Conservation (phyloP, 106 monocot genomes). For the Dendrobium chrysotoxum region DNA sequence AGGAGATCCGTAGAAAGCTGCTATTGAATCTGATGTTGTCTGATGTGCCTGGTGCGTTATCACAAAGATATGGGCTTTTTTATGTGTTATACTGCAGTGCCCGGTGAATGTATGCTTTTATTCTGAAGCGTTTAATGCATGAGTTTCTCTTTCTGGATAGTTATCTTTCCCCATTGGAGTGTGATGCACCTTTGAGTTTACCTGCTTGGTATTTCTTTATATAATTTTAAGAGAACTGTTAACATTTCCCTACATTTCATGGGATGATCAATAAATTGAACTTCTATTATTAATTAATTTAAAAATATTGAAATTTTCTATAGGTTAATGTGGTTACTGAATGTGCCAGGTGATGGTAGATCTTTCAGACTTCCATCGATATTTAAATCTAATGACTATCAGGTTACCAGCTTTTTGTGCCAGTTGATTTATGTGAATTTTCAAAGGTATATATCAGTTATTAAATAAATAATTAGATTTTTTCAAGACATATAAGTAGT, state of each 20-base stretch:
- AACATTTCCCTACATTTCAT: not conserved
- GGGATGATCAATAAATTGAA: not conserved
- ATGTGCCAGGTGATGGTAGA: not conserved
- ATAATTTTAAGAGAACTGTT: not conserved
- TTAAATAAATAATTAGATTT: not conserved
- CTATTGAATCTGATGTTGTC: slow-evolving; percentile 95
- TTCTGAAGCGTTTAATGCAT: not conserved
- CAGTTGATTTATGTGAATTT: not conserved
- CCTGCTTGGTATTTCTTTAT: not conserved
- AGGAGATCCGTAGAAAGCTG: slow-evolving; percentile 79
- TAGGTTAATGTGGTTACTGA: not conserved
- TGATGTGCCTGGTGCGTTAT: slow-evolving; percentile 69
- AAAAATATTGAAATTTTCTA: not conserved
- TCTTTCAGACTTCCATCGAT: not conserved
- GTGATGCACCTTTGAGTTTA: not conserved
- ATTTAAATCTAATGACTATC: not conserved
- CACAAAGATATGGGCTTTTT: not conserved
- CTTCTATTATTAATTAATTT: not conserved
- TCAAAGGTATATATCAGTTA: not conserved
- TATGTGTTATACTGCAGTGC: not conserved
- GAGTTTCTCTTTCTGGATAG: not conserved
- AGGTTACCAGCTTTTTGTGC: not conserved
- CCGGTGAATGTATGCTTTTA: not conserved
- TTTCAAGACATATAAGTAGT: not conserved
- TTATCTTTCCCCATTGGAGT: not conserved